Evolutionary conservation across 1,284 basidiomycete species (phyloP), one percentile per base, ranked within the genome.

Genomic region (Calocybe gambosa): DNA sequence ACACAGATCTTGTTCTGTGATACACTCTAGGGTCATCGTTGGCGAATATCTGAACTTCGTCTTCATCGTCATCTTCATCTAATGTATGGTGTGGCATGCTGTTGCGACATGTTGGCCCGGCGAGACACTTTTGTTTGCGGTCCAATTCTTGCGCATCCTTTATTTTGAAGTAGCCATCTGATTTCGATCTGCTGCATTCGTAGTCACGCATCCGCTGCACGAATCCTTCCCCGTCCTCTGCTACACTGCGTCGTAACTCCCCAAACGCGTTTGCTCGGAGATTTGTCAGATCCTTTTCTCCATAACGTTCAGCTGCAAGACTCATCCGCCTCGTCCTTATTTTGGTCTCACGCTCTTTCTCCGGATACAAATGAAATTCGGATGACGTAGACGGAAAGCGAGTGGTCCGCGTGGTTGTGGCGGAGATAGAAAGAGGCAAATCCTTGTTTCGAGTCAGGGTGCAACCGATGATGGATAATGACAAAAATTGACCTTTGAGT

Each of bases 171-270:
- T 67, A 64, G 13, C 63, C 58, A 35, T 60, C 58, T 25, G 65
- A 60, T 56, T 64, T 63, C 34, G 70, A 70, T 42, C 77, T 68
- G 23, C 69, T 68, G 42, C 69, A 64, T 59, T 86, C 83, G 58
- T 77, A 81, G 52, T 84, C 78, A 46, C 80, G 80, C 83, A 86
- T 86, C 45, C 80, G 78, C 45, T 68, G 73, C n/a, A 86, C 73
- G 39, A 86, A 70, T 10, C 78, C 76, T 55, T 85, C 82, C 21
- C 78, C 80, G 51, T 69, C 77, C 54, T 83, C 77, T 29, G 68
- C 66, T 19, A 86, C 69, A 50, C 75, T 82, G 55, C 73, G 69
- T 41, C 71, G 77, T 26, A 86, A 70, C 52, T 85, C 80, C 59
- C 71, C 71, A 53, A 85, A 82, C 4, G 84, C 84, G 49, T 69